Conservation (phyloP, 345 rosid species). For the Noccaea caerulescens region DNA sequence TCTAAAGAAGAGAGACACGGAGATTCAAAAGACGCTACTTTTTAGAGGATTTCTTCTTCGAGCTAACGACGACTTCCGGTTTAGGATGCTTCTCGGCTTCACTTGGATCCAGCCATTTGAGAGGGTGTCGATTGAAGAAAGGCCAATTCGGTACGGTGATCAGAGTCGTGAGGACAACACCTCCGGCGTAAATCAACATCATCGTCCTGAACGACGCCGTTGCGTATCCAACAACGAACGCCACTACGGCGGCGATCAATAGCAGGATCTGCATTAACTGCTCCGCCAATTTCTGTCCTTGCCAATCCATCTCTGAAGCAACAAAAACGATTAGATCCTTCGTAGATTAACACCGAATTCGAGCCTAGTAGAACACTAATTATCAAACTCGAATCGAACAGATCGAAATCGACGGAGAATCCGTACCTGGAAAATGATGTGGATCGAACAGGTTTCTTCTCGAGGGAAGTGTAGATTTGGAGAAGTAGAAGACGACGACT, state of each 20-base stretch:
- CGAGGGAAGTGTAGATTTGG: background rate
- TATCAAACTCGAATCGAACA: background rate
- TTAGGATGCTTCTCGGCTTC: constrained; percentile 86
- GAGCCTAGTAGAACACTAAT: background rate
- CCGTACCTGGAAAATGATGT: constrained; percentile 17
- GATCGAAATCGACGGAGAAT: background rate
- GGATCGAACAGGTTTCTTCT: constrained; percentile 14
- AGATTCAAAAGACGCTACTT: constrained; percentile 48
- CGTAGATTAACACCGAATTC: constrained; percentile 1
- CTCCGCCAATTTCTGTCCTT: constrained; percentile 95
- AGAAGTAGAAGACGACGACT: constrained; percentile 12
- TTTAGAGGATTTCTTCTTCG: constrained; percentile 68
- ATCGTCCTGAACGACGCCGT: constrained; percentile 75
- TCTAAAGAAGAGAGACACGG: background rate
- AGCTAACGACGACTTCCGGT: constrained; percentile 54
- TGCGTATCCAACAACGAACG: constrained; percentile 56
- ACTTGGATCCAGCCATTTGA: constrained; percentile 77
- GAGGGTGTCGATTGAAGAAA: constrained; percentile 77
- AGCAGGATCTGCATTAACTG: constrained; percentile 88
- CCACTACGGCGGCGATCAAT: constrained; percentile 60
- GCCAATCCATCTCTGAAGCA: constrained; percentile 81
- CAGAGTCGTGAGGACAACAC: constrained; percentile 70
- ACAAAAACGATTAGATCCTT: constrained; percentile 5
- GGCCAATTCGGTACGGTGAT: constrained; percentile 91
- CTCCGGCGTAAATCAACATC: constrained; percentile 77